Conservation (phyloP, 352 stramenopile species). For the Phytopythium chamaehyphon region DNA sequence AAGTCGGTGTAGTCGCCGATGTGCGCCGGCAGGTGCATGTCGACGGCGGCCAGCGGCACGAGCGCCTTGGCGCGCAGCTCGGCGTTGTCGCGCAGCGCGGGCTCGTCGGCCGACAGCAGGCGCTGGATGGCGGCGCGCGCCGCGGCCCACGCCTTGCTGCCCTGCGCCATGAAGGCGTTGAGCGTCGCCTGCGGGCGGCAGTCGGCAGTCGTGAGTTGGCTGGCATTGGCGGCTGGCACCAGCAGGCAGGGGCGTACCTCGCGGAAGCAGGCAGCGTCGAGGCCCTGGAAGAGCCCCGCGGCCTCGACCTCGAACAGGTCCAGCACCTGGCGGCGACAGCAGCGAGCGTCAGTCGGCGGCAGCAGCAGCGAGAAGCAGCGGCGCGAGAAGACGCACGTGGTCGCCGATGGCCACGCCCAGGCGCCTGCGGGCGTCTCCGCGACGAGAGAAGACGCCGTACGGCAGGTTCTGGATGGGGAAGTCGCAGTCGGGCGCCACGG, state of each 20-base stretch:
- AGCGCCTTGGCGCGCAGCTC: slow-evolving; percentile 72
- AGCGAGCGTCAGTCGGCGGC: not conserved
- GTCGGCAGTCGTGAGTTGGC: not conserved
- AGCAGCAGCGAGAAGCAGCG: not conserved
- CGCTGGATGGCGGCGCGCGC: slow-evolving; percentile 85
- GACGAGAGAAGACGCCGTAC: slow-evolving; percentile 92
- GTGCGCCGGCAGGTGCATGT: slow-evolving; percentile 90
- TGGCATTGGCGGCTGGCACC: not conserved
- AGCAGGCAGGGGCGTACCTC: slow-evolving; percentile 20
- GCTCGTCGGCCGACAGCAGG: slow-evolving; percentile 74
- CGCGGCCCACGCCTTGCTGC: slow-evolving; percentile 81
- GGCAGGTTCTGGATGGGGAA: slow-evolving; percentile 96
- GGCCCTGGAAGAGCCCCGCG: slow-evolving; percentile 86
- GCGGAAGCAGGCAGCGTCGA: slow-evolving; percentile 74
- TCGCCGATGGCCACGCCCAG: slow-evolving; percentile 83
- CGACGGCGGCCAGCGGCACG: slow-evolving; percentile 64
- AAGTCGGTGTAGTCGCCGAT: slow-evolving; percentile 99
- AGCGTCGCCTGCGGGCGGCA: slow-evolving; percentile 72
- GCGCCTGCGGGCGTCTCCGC: slow-evolving; percentile 57
- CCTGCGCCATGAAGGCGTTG: slow-evolving; percentile 93
- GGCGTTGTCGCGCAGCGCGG: slow-evolving; percentile 79
- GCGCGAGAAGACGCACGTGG: slow-evolving; percentile 34
- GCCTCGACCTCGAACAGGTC: slow-evolving; percentile 89
- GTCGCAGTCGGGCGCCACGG: slow-evolving; percentile 58
- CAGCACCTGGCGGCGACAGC: slow-evolving; percentile 40